phyloP scores from a whole-genome alignment of 768 basidiomycete genomes.

The Pleurotus giganteus region DNA sequence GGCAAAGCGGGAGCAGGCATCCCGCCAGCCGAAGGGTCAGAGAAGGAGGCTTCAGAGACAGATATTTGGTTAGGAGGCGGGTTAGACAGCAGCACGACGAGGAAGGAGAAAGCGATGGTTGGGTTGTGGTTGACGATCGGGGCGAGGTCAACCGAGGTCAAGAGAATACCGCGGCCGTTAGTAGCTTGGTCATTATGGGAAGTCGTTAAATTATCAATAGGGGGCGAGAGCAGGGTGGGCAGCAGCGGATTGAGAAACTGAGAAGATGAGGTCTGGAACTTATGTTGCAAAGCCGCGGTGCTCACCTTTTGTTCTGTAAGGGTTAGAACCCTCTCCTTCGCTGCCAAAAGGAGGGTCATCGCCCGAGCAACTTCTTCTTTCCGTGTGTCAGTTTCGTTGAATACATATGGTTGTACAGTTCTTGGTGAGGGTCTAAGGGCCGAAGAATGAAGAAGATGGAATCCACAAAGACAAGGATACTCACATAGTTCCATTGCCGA shows the following conservation, averaged over 20 bases:
- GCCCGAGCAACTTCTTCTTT: constrained; percentile 60
- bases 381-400: constrained; percentile 36
- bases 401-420: neutral
- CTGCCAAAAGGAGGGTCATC: constrained; percentile 66
- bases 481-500: constrained; percentile 43
- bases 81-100: constrained; percentile 54
- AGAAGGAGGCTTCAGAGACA: neutral
- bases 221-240: constrained; percentile 40
- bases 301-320: constrained; percentile 74
- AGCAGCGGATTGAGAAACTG: constrained; percentile 56
- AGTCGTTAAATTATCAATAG: constrained; percentile 12
- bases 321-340: constrained; percentile 69
- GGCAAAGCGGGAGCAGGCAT: neutral
- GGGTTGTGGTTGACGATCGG: constrained; percentile 69
- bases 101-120: constrained; percentile 64
- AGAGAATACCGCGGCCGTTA: constrained; percentile 28
- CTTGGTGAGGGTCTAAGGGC: neutral
- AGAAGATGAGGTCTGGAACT: neutral
- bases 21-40: neutral
- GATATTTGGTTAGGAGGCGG: constrained; percentile 18
- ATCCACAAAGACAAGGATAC: constrained; percentile 16
- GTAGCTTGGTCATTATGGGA: constrained; percentile 25
- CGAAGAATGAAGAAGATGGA: neutral
- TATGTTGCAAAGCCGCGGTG: constrained; percentile 9
- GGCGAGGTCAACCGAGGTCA: constrained; percentile 67